Percentiles rank a stretch among this genome's conserved stretches.
phyloP scores from a whole-genome alignment of 352 stramenopile genomes.

The Pythium periplocum region DNA sequence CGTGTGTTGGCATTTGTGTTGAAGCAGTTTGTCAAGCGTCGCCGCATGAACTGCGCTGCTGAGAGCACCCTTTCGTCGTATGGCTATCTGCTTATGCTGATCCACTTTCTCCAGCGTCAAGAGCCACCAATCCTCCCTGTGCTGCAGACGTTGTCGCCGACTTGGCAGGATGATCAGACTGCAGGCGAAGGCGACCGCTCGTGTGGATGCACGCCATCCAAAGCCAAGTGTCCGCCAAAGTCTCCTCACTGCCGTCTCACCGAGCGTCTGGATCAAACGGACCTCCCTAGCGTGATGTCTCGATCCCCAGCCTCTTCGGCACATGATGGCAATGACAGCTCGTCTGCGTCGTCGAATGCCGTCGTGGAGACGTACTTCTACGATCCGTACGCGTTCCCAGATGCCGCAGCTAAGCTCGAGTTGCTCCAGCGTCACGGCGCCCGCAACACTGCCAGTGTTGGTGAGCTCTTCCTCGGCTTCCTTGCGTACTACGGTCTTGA shows the following conservation, averaged over 20 bases:
- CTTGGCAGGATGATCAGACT: conserved; percentile 29
- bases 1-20: conserved; percentile 74
- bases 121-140: conserved; percentile 67
- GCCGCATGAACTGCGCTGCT: conserved; percentile 79
- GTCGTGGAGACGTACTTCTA: conserved; percentile 83
- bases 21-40: conserved; percentile 78
- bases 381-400: conserved; percentile 57
- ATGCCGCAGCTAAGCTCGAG: conserved; percentile 39
- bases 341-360: conserved; percentile 2
- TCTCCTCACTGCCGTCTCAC: conserved; percentile 33
- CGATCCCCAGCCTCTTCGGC: conserved; percentile 31
- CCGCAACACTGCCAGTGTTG: conserved; percentile 47
- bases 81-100: conserved; percentile 80
- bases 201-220: conserved; percentile 24
- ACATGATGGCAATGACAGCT: conserved; percentile 9
- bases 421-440: conserved; percentile 33
- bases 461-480: conserved; percentile 71
- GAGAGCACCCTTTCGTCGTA: conserved; percentile 83
- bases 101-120: conserved; percentile 78
- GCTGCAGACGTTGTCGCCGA: conserved; percentile 51
- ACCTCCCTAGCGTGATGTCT: conserved; percentile 46
- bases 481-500: conserved; percentile 65
- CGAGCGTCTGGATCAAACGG: conserved; percentile 20
- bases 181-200: conserved; percentile 11
- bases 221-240: conserved; percentile 13